These are phyloP conservation scores for Ophiostoma quercus DNA, from an alignment of 2,329 filamentous ascomycete genomes.

Conservation along the genomic window DNA sequence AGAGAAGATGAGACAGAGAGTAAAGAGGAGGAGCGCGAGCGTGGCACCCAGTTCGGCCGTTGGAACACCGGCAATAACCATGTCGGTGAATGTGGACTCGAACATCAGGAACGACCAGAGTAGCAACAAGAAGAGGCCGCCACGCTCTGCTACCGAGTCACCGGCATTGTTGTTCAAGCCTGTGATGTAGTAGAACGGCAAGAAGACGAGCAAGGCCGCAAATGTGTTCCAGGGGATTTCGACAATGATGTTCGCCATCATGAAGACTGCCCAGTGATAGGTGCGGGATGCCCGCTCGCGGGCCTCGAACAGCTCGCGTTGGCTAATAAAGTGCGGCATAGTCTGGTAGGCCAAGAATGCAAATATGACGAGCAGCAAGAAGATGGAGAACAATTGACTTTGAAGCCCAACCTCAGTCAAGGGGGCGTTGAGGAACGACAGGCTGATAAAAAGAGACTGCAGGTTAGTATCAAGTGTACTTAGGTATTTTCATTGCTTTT, in stretches of 20 bases:
- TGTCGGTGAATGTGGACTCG: conserved; percentile 65
- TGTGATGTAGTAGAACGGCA: conserved; percentile 58
- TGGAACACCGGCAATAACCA: conserved; percentile 63
- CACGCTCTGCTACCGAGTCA: conserved; percentile 59
- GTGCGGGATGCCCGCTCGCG: conserved; percentile 60
- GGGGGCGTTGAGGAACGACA: conserved; percentile 55
- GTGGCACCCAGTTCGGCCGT: conserved; percentile 63
- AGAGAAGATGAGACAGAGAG: conserved; percentile 54
- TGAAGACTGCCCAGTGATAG: conserved; percentile 62
- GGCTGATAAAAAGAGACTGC: conserved; percentile 55
- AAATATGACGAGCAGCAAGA: conserved; percentile 58
- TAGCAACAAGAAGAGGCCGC: conserved; percentile 72
- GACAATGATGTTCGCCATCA: conserved; percentile 59
- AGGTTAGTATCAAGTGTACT: conserved; percentile 35
- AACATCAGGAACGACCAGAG: conserved; percentile 73
- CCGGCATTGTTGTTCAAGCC: conserved; percentile 63
- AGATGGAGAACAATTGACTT: conserved; percentile 56
- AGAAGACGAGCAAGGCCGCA: conserved; percentile 45
- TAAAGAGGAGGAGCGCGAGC: conserved; percentile 55
- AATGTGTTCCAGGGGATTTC: conserved; percentile 60
- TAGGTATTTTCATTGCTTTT: too few species aligned
- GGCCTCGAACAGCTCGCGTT: conserved; percentile 61
- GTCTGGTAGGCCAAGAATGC: conserved; percentile 54
- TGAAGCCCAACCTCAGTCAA: conserved; percentile 58
- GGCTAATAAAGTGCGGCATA: conserved; percentile 62